Percentiles rank a stretch among this genome's conserved stretches.
These are phyloP conservation scores for cucumber (Cucumis sativus) DNA, from an alignment of 306 rosid genomes.

Conservation along the genomic window DNA sequence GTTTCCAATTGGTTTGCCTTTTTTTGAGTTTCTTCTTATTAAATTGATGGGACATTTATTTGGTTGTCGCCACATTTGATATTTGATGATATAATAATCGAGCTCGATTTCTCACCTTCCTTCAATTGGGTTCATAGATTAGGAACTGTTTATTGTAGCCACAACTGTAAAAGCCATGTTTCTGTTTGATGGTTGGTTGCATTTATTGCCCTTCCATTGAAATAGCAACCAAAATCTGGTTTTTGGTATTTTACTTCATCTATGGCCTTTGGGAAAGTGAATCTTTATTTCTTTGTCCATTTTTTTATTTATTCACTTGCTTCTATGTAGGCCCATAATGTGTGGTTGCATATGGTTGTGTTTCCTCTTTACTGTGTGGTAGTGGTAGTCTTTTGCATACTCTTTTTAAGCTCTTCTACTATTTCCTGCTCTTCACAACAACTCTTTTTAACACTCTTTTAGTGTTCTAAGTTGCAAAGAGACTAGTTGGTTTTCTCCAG, in stretches of 20 bases:
- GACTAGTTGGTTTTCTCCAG: not conserved
- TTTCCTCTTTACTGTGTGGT: conserved; percentile 28
- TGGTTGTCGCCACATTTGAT: conserved; percentile 33
- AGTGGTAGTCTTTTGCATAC: conserved; percentile 10
- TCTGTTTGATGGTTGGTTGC: conserved; percentile 12
- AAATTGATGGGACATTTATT: conserved; percentile 55
- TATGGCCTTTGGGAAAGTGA: conserved; percentile 10
- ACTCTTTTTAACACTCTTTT: not conserved
- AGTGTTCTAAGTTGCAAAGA: not conserved
- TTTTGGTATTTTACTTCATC: not conserved
- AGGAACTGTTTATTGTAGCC: conserved; percentile 1
- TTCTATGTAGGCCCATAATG: conserved; percentile 40
- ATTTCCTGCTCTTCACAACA: not conserved
- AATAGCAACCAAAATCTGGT: not conserved
- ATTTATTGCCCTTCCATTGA: conserved; percentile 1
- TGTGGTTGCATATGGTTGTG: conserved; percentile 40
- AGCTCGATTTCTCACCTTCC: conserved; percentile 1
- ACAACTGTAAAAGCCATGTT: conserved; percentile 9
- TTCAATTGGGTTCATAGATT: conserved; percentile 1
- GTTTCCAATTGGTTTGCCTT: conserved; percentile 28
- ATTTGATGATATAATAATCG: conserved; percentile 14
- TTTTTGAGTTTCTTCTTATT: conserved; percentile 24
- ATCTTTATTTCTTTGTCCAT: conserved; percentile 24
- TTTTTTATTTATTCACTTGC: conserved; percentile 34
- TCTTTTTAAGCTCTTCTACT: not conserved